Percentiles rank a stretch among this genome's conserved stretches.
Evolutionary conservation across 768 basidiomycete genomes (phyloP).

Genomic region (Lepiota venenata): DNA sequence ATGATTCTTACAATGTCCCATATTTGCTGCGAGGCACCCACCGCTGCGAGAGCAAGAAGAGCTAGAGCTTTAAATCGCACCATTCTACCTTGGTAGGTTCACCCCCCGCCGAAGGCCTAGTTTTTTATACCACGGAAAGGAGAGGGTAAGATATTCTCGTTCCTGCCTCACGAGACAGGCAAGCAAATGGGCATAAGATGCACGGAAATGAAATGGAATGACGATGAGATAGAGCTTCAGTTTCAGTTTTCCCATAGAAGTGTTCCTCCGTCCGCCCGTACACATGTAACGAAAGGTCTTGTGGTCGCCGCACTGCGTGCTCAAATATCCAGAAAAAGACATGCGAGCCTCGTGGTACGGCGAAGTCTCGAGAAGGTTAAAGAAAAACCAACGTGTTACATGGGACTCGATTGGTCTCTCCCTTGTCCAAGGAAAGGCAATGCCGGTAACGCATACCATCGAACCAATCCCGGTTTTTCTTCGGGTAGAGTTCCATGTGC

Average conservation of each 20-base stretch:
- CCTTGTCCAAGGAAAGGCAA: no score
- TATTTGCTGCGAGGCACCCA: slow-evolving; percentile 45
- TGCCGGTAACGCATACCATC: no score
- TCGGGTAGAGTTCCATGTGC: no score
- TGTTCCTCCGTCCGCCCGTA: background rate
- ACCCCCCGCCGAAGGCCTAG: no score
- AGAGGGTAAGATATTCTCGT: no score
- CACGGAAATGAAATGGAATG: background rate
- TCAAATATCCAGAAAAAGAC: background rate
- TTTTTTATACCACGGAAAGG: no score
- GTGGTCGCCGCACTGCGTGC: background rate
- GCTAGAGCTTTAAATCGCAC: background rate
- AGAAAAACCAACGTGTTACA: background rate
- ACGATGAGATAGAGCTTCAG: background rate
- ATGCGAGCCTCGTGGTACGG: background rate
- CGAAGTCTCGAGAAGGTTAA: no score
- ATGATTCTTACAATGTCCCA: slow-evolving; percentile 45
- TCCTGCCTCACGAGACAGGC: no score
- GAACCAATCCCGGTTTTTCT: no score
- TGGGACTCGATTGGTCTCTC: background rate
- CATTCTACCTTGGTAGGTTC: background rate
- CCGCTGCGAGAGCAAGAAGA: background rate
- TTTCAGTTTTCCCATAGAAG: background rate
- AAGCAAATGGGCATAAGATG: background rate
- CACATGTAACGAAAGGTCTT: background rate